phyloP scores from a whole-genome alignment of 176 grass and related monocot genomes.

The Hsuehochloa calcarea region DNA sequence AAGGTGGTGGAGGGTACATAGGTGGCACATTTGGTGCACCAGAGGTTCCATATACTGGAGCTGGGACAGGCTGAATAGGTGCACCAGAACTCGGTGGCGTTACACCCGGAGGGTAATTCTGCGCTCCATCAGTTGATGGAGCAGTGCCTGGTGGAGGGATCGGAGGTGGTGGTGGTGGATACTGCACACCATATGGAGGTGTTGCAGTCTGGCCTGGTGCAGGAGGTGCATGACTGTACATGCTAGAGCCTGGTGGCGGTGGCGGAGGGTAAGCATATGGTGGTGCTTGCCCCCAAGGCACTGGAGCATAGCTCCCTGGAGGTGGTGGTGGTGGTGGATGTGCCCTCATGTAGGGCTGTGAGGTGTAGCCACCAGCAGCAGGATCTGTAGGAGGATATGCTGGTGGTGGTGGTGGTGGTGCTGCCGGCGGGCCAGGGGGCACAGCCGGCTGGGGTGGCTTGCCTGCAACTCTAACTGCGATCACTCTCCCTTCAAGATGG shows the following conservation, averaged over 20 bases:
- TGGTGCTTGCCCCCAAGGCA: constrained; percentile 73
- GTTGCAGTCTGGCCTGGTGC: constrained; percentile 50
- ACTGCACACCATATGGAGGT: constrained; percentile 57
- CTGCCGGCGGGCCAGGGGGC: constrained; percentile 38
- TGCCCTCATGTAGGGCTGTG: constrained; percentile 70
- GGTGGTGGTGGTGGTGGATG: constrained; percentile 62
- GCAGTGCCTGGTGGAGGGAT: constrained; percentile 68
- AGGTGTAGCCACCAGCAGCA: constrained; percentile 57
- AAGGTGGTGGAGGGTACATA: constrained; percentile 53
- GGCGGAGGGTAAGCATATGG: constrained; percentile 67
- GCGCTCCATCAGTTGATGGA: constrained; percentile 44
- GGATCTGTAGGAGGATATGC: constrained; percentile 40
- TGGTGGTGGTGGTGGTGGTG: constrained; percentile 18
- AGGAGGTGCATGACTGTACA: constrained; percentile 53
- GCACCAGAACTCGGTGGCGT: constrained; percentile 45
- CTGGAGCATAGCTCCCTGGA: constrained; percentile 76
- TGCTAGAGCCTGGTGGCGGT: constrained; percentile 62
- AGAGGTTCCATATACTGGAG: constrained; percentile 54
- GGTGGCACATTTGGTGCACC: constrained; percentile 42
- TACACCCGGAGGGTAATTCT: constrained; percentile 63
- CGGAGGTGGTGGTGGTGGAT: constrained; percentile 49
- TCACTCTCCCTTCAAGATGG: constrained; percentile 78
- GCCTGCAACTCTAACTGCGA: constrained; percentile 88
- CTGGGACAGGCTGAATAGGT: constrained; percentile 47
- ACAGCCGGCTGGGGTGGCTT: constrained; percentile 55